Conservation (phyloP, 495 filamentous ascomycete species). For the Aspergillus nanangensis region DNA sequence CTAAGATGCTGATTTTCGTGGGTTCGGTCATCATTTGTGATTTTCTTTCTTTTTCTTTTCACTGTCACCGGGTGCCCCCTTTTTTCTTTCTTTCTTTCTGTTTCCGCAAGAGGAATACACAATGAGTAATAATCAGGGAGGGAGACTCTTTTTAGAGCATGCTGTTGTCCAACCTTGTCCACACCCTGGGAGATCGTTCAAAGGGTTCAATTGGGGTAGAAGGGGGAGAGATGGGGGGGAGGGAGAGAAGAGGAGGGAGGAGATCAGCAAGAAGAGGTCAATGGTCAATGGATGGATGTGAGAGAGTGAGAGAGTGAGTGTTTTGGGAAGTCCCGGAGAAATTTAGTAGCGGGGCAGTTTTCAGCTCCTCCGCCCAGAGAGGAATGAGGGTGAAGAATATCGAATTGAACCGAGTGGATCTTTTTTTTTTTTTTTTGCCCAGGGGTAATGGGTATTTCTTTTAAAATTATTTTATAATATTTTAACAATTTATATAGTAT, state of each 20-base stretch:
- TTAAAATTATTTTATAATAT: too few species aligned
- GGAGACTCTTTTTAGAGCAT: too few species aligned
- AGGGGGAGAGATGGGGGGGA: too few species aligned
- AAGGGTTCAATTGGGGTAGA: too few species aligned
- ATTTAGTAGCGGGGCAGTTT: neutral
- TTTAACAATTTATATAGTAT: too few species aligned
- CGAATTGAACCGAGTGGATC: neutral
- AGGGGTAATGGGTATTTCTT: too few species aligned
- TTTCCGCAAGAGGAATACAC: too few species aligned
- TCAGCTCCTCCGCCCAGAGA: neutral
- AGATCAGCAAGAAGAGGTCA: slow-evolving; percentile 2
- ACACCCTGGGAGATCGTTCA: too few species aligned
- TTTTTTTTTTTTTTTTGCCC: too few species aligned
- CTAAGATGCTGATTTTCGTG: slow-evolving; percentile 52
- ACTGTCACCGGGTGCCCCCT: neutral
- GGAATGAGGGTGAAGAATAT: neutral
- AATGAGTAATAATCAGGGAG: too few species aligned
- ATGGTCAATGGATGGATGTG: neutral
- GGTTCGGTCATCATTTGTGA: slow-evolving; percentile 35
- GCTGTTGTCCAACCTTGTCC: too few species aligned
- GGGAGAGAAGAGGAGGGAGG: neutral
- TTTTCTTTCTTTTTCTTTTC: neutral
- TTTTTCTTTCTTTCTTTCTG: too few species aligned
- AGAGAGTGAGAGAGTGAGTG: neutral
- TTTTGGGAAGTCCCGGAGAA: neutral